Base-by-base conservation (phyloP, 2,329 filamentous ascomycete species). In the Mollisiaceae sp. region DNA sequence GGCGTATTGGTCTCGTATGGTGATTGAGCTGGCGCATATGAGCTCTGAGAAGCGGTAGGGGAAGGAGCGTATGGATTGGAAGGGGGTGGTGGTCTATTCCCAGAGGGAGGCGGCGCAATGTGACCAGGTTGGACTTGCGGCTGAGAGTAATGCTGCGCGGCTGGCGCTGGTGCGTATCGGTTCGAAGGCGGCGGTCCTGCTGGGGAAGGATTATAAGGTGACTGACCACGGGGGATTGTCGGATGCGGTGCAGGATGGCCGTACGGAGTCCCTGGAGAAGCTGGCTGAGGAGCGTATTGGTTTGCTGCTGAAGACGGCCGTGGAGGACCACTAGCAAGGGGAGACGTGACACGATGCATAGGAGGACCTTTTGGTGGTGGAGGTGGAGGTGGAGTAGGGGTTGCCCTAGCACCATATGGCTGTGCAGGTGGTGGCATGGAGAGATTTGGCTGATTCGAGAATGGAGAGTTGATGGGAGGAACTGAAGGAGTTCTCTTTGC, bases 201-300 rank as follows among this genome's bases (percentile, higher is more conserved):
- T 8, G 92, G 91, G 62, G 94, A 91, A 43, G 91, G 87, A 73
- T 94, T 93, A 78, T 97, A 97, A 6, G 94, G 94, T 32, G 94
- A 97, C 4, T 90, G 85, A 35, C 90, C 93, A 69, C 93, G 89
- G 24, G 89, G 85, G 60, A 92, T 85, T 22, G 87, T 85, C 50
- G 88, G 83, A 54, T 85, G 85, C 60, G 78, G 72, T 65, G 74
- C 68, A 2, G 79, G 75, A 50, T 79, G 72, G 56, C 63, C 63
- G 56, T 64, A 72, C 64, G 70, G 72, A 67, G 80, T 78, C 15
- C 79, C 74, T 12, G 83, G 79, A 8, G 83, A 80, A 57, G 79
- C 74, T 14, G 82, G 78, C 12, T 82, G 82, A 50, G 89, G 89
- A 11, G 88, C 87, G 71, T 94, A 92, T 2, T 85, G 80, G 77